Evolutionary conservation across 2,329 filamentous ascomycete genomes (phyloP).

Genomic region (Ophiosphaerella herpotricha): DNA sequence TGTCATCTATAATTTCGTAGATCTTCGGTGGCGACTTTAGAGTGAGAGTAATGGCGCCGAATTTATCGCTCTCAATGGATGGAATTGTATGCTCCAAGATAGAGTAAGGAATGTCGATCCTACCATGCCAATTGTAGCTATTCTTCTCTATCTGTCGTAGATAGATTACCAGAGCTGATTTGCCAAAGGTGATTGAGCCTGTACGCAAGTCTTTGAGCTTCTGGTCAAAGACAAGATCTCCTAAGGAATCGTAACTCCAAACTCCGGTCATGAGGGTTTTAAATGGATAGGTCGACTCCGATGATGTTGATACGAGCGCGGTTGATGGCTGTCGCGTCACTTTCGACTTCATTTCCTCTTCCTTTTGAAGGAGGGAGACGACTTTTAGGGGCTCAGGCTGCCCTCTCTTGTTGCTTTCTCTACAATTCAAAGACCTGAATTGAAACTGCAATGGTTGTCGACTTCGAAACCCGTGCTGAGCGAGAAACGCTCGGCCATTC

Average conservation of each 20-base stretch:
- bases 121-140: slow-evolving; percentile 25
- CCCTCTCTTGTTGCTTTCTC: slow-evolving; percentile 20
- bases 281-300: slow-evolving; percentile 30
- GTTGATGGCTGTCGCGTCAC: slow-evolving; percentile 6
- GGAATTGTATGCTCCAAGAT: slow-evolving; percentile 46
- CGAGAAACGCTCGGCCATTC: slow-evolving; percentile 53
- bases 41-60: slow-evolving; percentile 42
- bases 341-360: slow-evolving; percentile 21
- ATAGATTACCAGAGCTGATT: slow-evolving; percentile 36
- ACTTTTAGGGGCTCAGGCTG: slow-evolving; percentile 31
- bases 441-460: slow-evolving; percentile 16
- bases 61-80: slow-evolving; percentile 24
- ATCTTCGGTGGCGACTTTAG: slow-evolving; percentile 48
- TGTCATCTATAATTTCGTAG: slow-evolving; percentile 27
- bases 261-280: slow-evolving; percentile 43
- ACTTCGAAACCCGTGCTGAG: slow-evolving; percentile 30
- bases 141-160: slow-evolving; percentile 8
- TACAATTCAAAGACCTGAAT: slow-evolving; percentile 14
- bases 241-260: slow-evolving; percentile 46
- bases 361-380: slow-evolving; percentile 28
- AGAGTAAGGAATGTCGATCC: slow-evolving; percentile 52
- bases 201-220: slow-evolving; percentile 48
- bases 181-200: slow-evolving; percentile 46
- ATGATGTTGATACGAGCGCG: slow-evolving; percentile 9
- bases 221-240: slow-evolving; percentile 46